Evolutionary conservation across 1,284 basidiomycete genomes (phyloP), one percentile per base, ranked within the genome.

Genomic region (Cutaneotrichosporon curvatum): DNA sequence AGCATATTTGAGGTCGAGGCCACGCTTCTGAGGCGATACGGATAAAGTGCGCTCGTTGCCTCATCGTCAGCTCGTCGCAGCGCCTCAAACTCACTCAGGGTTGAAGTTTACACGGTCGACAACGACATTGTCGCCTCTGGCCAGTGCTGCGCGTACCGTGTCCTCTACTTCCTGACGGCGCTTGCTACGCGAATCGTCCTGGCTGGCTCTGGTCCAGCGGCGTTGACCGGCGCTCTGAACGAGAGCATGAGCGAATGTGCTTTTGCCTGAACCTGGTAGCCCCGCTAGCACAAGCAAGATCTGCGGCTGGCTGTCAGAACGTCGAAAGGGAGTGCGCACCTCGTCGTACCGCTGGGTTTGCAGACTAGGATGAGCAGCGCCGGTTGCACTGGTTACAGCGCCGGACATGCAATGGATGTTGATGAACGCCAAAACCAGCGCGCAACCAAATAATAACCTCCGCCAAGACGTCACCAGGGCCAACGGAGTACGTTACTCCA

Each of bases 51-150:
- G 59, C 58, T 40, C 71, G 53, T 48, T 72, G 71, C 4, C 71
- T 72, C 25, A 40, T 8, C 8, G 35, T 51, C 38, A 51, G 49
- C 38, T 23, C 4, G 19, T 11, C 11, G 19, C 31, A 31, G n/a
- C 7, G 11, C 4, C 8, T 10, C 20, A 2, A 2, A 62, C 68
- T 55, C 42, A 70, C 70, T 51, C 44, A 5, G 53, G 47, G 51
- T 72, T 67, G 52, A 72, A 72, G 16, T 59, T 59, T 0, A 69
- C 64, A 16, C 70, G 46, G 46, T 72, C 70, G 1, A 72, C 67
- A 4, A 70, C 58, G 12, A 70, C 70, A 40, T 69, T 71, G 19
- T 50, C 44, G 15, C 67, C 67, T 1, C 47, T 20, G 28, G n/a
- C 19, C 21, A 72, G 39, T 1, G 58, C 66, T 6, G 46, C 37